Evolutionary conservation across 306 rosid genomes (phyloP).

Genomic region (Begonia peltatifolia): DNA sequence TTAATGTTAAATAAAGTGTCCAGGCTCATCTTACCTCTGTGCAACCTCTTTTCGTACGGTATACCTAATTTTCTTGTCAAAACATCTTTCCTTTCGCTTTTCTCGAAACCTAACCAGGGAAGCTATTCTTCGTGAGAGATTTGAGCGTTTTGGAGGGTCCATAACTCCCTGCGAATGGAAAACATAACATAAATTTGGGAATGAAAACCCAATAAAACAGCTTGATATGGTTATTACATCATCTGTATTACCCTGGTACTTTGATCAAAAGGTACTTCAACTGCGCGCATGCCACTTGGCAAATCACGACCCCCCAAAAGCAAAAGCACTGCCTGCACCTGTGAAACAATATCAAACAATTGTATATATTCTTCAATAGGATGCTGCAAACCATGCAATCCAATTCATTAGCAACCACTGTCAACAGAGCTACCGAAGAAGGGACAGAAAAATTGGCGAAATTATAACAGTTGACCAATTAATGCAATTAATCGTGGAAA

Average conservation of each 20-base stretch:
- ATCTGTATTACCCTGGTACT: slow-evolving; percentile 46
- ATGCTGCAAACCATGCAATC: too few species aligned
- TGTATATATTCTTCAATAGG: too few species aligned
- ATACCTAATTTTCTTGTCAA: slow-evolving; percentile 95
- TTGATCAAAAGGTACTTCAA: slow-evolving; percentile 44
- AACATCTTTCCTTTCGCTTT: slow-evolving; percentile 93
- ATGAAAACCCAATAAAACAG: too few species aligned
- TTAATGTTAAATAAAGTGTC: not conserved
- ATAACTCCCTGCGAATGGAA: slow-evolving; percentile 29
- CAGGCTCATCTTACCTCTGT: slow-evolving; percentile 49
- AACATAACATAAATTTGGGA: too few species aligned
- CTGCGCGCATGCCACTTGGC: slow-evolving; percentile 38
- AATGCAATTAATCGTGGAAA: too few species aligned
- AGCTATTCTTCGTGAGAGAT: slow-evolving; percentile 85
- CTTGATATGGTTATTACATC: slow-evolving; percentile 1
- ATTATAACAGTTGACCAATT: too few species aligned
- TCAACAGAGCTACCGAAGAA: too few species aligned
- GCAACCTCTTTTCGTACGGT: slow-evolving; percentile 93
- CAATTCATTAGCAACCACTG: too few species aligned
- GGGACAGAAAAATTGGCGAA: too few species aligned
- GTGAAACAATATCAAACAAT: slow-evolving; percentile 13
- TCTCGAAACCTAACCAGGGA: slow-evolving; percentile 91
- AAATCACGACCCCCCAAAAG: slow-evolving; percentile 70
- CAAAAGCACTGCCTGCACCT: slow-evolving; percentile 94
- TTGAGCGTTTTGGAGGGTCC: slow-evolving; percentile 53